Evolutionary conservation across 192 early-diverging fungal species (phyloP).

Genomic region (Backusella macrospora): DNA sequence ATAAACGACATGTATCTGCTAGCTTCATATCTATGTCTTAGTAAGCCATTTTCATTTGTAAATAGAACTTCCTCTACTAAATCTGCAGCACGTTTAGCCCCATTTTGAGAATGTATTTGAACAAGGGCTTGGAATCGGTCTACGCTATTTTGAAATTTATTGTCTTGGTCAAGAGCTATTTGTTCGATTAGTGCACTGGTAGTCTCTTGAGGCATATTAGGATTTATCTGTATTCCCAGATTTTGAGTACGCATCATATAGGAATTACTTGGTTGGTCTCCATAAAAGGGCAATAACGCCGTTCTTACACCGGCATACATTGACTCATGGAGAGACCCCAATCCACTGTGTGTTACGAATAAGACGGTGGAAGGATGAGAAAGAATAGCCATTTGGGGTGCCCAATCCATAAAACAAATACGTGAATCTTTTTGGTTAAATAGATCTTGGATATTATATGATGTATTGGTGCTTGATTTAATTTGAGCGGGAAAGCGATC

Average conservation of each 20-base stretch:
- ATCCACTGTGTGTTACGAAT: constrained; percentile 40
- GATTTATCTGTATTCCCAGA: not conserved
- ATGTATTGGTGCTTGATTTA: not conserved
- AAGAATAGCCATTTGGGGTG: constrained; percentile 39
- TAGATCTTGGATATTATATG: not conserved
- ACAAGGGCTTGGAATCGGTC: constrained; percentile 6
- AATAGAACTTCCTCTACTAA: constrained; percentile 33
- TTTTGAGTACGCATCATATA: not conserved
- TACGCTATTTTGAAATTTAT: not conserved
- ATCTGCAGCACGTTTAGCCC: constrained; percentile 22
- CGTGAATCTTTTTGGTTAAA: not conserved
- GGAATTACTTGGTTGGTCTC: constrained; percentile 34
- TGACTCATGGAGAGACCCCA: constrained; percentile 34
- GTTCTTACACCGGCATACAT: constrained; percentile 34
- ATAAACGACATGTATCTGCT: constrained; percentile 27
- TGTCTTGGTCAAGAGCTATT: not conserved
- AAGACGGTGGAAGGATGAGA: constrained; percentile 27
- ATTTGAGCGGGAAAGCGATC: not conserved
- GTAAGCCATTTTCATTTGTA: not conserved
- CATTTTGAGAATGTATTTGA: constrained; percentile 26
- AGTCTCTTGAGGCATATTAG: not conserved
- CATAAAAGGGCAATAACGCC: constrained; percentile 34
- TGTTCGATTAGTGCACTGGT: not conserved
- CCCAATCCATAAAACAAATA: constrained; percentile 18
- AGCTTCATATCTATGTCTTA: constrained; percentile 23